phyloP scores from a whole-genome alignment of 495 filamentous ascomycete species.

The Apiosordaria backusii region DNA sequence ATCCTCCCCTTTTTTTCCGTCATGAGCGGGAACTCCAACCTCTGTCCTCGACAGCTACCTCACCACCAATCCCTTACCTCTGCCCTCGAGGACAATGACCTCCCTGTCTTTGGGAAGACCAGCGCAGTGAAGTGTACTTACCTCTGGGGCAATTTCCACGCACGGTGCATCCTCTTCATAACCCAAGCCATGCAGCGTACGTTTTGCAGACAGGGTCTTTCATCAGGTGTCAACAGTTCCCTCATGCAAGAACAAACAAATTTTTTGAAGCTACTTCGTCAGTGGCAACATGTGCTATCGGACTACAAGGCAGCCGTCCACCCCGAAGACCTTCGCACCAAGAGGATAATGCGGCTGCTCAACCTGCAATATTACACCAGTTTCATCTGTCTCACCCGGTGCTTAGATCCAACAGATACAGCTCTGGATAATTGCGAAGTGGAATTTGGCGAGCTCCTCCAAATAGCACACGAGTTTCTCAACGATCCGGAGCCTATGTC shows the following conservation, averaged over 20 bases:
- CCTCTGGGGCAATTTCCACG: conserved; percentile 6
- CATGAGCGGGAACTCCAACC: not conserved
- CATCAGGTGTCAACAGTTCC: not conserved
- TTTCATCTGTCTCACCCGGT: not conserved
- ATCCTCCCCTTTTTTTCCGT: conserved; percentile 7
- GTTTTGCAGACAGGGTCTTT: not conserved
- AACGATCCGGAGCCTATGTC: not conserved
- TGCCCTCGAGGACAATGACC: not conserved
- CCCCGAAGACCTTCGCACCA: not conserved
- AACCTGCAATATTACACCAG: not conserved
- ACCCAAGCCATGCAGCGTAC: conserved; percentile 9
- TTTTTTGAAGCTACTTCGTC: not conserved
- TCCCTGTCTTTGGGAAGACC: not conserved
- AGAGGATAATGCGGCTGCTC: not conserved
- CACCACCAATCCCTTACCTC: not conserved
- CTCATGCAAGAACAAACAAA: not conserved
- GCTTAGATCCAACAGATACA: not conserved
- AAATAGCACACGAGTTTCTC: not conserved
- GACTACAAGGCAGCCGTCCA: not conserved
- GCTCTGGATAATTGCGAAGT: not conserved
- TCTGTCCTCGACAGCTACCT: not conserved
- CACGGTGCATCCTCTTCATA: conserved; percentile 3
- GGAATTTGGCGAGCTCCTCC: not conserved
- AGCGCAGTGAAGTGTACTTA: conserved; percentile 5
- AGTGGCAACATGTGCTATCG: not conserved